Conservation (phyloP, 2,329 filamentous ascomycete species). For the Scedosporium apiospermum region DNA sequence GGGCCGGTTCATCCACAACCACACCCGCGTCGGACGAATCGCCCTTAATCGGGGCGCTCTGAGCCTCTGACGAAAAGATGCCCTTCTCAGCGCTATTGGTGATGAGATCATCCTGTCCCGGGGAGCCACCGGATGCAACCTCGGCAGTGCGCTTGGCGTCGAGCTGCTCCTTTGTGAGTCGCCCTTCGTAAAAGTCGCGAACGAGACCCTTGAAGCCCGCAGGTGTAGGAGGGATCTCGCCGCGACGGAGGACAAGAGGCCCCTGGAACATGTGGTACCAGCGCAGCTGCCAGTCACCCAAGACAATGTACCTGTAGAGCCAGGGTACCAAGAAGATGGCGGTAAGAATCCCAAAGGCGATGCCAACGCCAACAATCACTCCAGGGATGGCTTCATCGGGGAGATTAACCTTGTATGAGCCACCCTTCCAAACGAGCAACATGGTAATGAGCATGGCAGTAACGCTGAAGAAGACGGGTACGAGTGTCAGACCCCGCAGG, state of each 20-base stretch:
- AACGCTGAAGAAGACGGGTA: constrained; percentile 50
- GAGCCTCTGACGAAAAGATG: constrained; percentile 14
- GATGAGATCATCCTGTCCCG: constrained; percentile 16
- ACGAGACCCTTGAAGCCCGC: constrained; percentile 23
- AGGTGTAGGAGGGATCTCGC: constrained; percentile 13
- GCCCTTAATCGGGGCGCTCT: constrained; percentile 20
- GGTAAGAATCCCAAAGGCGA: constrained; percentile 31
- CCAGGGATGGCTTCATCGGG: constrained; percentile 28
- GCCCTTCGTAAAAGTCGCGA: constrained; percentile 40
- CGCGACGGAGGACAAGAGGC: constrained; percentile 30
- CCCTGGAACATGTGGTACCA: constrained; percentile 40
- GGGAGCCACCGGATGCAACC: neutral
- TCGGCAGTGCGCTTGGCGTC: constrained; percentile 20
- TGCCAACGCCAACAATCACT: constrained; percentile 39
- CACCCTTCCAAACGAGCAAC: constrained; percentile 50
- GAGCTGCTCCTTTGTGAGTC: constrained; percentile 36
- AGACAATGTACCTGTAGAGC: constrained; percentile 41
- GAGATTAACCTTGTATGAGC: constrained; percentile 27
- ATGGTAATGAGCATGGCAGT: constrained; percentile 47
- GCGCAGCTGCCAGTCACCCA: constrained; percentile 46
- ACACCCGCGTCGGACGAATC: constrained; percentile 24
- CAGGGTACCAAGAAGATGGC: constrained; percentile 42
- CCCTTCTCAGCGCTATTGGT: constrained; percentile 14
- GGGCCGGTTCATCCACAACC: constrained; percentile 20
- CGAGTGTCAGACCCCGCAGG: constrained; percentile 38